phyloP scores from a whole-genome alignment of 2,329 filamentous ascomycete species.

The Grosmannia serpens region DNA sequence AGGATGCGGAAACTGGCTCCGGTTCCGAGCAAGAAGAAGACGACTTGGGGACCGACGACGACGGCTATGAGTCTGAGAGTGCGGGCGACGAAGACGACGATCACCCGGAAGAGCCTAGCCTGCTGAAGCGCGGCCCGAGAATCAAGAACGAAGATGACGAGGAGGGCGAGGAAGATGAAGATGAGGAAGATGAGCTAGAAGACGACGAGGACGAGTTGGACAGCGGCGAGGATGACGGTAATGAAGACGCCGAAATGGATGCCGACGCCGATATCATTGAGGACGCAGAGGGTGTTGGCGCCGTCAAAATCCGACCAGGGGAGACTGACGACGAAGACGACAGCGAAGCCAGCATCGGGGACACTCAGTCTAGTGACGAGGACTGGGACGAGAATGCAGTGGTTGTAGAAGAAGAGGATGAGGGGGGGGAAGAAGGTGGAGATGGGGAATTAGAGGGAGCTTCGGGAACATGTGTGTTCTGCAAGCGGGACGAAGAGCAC shows the following conservation, averaged over 20 bases:
- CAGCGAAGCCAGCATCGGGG: slow-evolving; percentile 26
- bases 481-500: slow-evolving; percentile 69
- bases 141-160: slow-evolving; percentile 17
- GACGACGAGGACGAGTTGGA: slow-evolving; percentile 15
- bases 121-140: slow-evolving; percentile 17
- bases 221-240: slow-evolving; percentile 16
- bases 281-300: slow-evolving; percentile 43
- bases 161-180: slow-evolving; percentile 21
- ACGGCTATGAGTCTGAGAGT: slow-evolving; percentile 17
- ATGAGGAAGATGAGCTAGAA: slow-evolving; percentile 16
- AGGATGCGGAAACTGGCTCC: slow-evolving; percentile 16
- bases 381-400: slow-evolving; percentile 48
- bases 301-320: slow-evolving; percentile 43
- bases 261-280: slow-evolving; percentile 27
- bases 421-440: slow-evolving; percentile 49
- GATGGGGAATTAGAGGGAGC: slow-evolving; percentile 44
- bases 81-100: slow-evolving; percentile 19
- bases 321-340: slow-evolving; percentile 35
- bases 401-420: slow-evolving; percentile 36
- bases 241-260: slow-evolving; percentile 13
- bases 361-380: slow-evolving; percentile 35
- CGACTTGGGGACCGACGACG: slow-evolving; percentile 18
- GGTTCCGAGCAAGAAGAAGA: slow-evolving; percentile 19
- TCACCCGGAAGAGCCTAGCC: slow-evolving; percentile 13
- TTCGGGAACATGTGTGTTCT: slow-evolving; percentile 52